Evolutionary conservation across 1,139 yeast species (phyloP).

Genomic region (Candida neerlandica): DNA sequence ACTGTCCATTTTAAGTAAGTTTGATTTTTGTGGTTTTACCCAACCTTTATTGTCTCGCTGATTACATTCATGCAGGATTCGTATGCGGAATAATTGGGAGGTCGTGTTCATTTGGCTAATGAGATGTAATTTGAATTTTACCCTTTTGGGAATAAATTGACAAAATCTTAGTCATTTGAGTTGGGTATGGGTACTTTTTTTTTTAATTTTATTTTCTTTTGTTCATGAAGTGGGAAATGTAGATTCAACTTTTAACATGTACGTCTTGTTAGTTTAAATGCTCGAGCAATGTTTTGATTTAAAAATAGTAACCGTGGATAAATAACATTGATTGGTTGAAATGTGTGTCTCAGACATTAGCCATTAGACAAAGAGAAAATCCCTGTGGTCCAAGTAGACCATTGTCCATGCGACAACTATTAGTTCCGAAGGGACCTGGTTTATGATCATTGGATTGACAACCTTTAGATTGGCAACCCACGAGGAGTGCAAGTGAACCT

Average conservation of each 20-base stretch:
- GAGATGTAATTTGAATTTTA: constrained; percentile 2
- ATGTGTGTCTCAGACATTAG: too few relatives aligned
- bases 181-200: neutral
- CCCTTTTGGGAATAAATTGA: constrained; percentile 2
- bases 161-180: neutral
- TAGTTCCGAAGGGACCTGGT: too few relatives aligned
- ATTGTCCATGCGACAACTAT: too few relatives aligned
- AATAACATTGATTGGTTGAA: neutral
- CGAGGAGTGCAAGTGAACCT: neutral
- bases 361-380: too few relatives aligned
- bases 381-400: neutral
- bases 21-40: neutral
- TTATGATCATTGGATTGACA: neutral
- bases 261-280: too few relatives aligned
- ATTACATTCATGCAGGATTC: neutral
- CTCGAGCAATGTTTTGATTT: too few relatives aligned
- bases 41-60: too few relatives aligned
- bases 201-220: neutral
- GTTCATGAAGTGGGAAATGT: neutral
- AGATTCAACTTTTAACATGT: neutral
- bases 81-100: neutral
- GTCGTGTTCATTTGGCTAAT: neutral
- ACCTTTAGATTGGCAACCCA: neutral
- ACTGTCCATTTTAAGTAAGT: neutral
- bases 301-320: neutral